Evolutionary conservation across 2,329 filamentous ascomycete species (phyloP).

Genomic region (Ciborinia camelliae): DNA sequence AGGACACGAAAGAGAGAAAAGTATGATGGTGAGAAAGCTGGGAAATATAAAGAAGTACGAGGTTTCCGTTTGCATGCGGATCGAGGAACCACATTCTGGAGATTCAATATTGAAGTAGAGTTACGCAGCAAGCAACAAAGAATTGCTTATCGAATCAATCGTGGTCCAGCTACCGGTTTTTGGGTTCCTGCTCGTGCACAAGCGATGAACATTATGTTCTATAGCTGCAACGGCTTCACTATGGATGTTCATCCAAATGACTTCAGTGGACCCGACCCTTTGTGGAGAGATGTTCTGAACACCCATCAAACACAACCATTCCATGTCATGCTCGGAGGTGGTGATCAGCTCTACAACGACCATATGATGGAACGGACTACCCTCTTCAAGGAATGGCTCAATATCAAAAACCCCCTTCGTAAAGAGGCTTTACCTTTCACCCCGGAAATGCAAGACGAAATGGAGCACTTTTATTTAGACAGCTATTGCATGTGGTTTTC

Average conservation of each 20-base stretch:
- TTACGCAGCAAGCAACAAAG: constrained; percentile 73
- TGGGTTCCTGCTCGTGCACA: constrained; percentile 86
- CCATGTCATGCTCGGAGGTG: constrained; percentile 97
- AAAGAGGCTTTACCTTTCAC: constrained; percentile 80
- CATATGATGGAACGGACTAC: constrained; percentile 70
- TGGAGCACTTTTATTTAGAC: constrained; percentile 85
- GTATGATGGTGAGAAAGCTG: constrained; percentile 75
- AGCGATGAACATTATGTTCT: constrained; percentile 98
- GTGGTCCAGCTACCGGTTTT: constrained; percentile 82
- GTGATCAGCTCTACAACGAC: constrained; percentile 97
- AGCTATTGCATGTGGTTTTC: constrained; percentile 95
- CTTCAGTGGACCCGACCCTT: constrained; percentile 87
- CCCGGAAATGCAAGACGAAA: constrained; percentile 76
- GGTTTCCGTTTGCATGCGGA: constrained; percentile 82
- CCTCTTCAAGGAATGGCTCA: constrained; percentile 80
- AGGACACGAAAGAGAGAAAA: constrained; percentile 51
- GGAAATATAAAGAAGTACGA: constrained; percentile 77
- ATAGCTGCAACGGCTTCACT: constrained; percentile 97
- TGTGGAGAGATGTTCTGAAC: constrained; percentile 96
- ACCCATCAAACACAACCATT: constrained; percentile 87
- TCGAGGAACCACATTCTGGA: constrained; percentile 90
- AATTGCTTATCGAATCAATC: constrained; percentile 93
- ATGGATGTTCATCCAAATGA: constrained; percentile 70
- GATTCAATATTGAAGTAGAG: constrained; percentile 93
- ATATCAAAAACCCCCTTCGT: constrained; percentile 71